Evolutionary conservation across 2,329 filamentous ascomycete genomes (phyloP).

Genomic region (Penicillium sp.): DNA sequence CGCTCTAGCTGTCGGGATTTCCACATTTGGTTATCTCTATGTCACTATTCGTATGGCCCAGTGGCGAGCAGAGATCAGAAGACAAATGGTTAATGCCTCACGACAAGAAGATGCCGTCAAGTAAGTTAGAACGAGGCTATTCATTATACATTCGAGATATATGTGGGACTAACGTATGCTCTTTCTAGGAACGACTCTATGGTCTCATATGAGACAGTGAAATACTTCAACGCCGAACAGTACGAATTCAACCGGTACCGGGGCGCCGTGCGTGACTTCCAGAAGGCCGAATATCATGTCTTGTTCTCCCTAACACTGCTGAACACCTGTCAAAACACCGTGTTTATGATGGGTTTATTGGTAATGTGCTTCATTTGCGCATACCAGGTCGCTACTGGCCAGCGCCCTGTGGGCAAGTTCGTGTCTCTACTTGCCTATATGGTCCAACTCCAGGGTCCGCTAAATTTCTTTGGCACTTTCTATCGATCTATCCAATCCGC

Average conservation of each 20-base stretch:
- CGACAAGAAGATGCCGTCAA: conserved; percentile 96
- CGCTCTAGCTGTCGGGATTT: conserved; percentile 80
- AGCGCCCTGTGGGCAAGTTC: conserved; percentile 67
- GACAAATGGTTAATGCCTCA: conserved; percentile 92
- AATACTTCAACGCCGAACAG: conserved; percentile 82
- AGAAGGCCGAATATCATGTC: conserved; percentile 72
- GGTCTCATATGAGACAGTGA: conserved; percentile 95
- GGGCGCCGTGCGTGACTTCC: conserved; percentile 67
- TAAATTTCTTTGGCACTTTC: conserved; percentile 91
- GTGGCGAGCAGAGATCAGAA: conserved; percentile 83
- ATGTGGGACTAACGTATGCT: background rate
- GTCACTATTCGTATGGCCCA: conserved; percentile 95
- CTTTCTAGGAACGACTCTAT: conserved; percentile 78
- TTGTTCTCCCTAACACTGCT: conserved; percentile 73
- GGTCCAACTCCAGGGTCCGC: conserved; percentile 72
- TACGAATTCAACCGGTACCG: conserved; percentile 76
- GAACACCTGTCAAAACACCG: conserved; percentile 76
- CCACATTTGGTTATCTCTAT: conserved; percentile 95
- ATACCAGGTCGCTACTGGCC: conserved; percentile 69
- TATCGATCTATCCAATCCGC: conserved; percentile 94
- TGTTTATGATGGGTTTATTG: conserved; percentile 75
- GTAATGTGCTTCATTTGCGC: conserved; percentile 70
- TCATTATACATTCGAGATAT: background rate
- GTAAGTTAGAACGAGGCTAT: conserved; percentile 40
- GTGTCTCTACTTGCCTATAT: conserved; percentile 73